Base-by-base conservation (phyloP, 2,329 filamentous ascomycete genomes). In the Cercospora citrullina region DNA sequence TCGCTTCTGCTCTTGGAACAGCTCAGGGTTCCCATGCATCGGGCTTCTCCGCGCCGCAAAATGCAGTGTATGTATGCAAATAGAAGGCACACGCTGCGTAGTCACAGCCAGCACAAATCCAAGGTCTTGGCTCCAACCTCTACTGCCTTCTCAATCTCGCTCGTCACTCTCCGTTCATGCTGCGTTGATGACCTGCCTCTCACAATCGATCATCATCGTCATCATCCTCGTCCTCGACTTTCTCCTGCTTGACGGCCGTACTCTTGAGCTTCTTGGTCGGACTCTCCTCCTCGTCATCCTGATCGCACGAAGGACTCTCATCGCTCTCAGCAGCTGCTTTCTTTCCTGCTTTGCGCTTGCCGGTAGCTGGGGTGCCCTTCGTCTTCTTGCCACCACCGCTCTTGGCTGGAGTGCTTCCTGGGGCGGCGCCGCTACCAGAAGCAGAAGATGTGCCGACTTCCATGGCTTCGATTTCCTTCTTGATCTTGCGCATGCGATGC, bases 341-440 rank as follows among this genome's bases (percentile, higher is more conserved):
- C 61, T 60, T 53, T 4, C 18, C 26, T 5, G 55, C 45, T 36
- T 67, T 67, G 23, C 55, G 60, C 65, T 67, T 67, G 18, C 39
- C 28, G 14, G 23, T 51, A 4, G 60, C 60, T 9, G 31, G 33
- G 23, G 61, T 16, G 61, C 18, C 10, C 14, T 18, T 42, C 14
- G 21, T 30, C 65, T 67, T 64, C 51, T 64, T 67, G 60, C 14
- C 21, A 23, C 51, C 53, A n/a, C 63, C 31, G 21, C 57, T 18
- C 23, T 67, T 67, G 9, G 26, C 23, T 42, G 65, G 61, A 23
- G 60, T 64, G n/a, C 31, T 64, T 14, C 36, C 18, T 21, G 9
- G 30, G 8, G 9, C 45, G 18, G 21, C 33, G 14, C 16, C 39
- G 21, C 53, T 5, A 18, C 53, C 30, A 33, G 53, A 23, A 33